A percentile compares a stretch with the other conserved stretches of the same genome.
Conservation (phyloP, 208 protist genomes). For the Balamuthia mandrillaris region DNA sequence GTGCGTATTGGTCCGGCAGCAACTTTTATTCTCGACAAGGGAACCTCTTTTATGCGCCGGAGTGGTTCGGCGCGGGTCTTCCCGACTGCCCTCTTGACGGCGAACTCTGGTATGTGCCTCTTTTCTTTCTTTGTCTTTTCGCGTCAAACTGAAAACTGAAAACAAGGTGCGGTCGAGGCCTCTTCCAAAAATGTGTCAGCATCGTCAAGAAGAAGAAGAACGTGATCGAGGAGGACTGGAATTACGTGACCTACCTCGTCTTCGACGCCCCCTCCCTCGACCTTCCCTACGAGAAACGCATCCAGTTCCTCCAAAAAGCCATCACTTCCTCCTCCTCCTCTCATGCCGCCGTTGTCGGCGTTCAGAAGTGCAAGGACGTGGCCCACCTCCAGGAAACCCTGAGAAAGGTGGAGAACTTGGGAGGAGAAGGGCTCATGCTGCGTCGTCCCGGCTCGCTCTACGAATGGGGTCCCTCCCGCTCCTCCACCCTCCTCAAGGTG, state of each 20-base stretch:
- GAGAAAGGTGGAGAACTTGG: not conserved
- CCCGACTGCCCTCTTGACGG: too few relatives aligned
- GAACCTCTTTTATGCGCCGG: too few relatives aligned
- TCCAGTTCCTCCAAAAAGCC: not conserved
- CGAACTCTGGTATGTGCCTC: too few relatives aligned
- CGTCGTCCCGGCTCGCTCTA: slow-evolving; percentile 55
- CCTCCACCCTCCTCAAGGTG: slow-evolving; percentile 64
- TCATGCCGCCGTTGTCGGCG: too few relatives aligned
- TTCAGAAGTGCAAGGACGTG: too few relatives aligned
- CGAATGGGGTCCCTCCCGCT: slow-evolving; percentile 48
- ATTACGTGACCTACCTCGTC: slow-evolving; percentile 26
- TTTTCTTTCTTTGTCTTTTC: too few relatives aligned
- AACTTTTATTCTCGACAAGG: too few relatives aligned
- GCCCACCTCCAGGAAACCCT: too few relatives aligned
- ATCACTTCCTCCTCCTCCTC: too few relatives aligned
- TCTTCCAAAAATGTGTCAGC: slow-evolving; percentile 17
- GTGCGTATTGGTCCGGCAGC: too few relatives aligned
- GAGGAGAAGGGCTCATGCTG: slow-evolving; percentile 64
- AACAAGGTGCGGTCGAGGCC: slow-evolving; percentile 29
- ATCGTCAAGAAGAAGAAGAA: slow-evolving; percentile 31
- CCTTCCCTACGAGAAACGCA: slow-evolving; percentile 1
- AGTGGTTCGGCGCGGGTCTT: too few relatives aligned
- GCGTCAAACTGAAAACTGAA: too few relatives aligned
- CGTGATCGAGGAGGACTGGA: slow-evolving; percentile 36
- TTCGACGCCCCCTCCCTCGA: slow-evolving; percentile 8